Base-by-base conservation (phyloP, 208 protist genomes). In the Crithidia acanthocephali region DNA sequence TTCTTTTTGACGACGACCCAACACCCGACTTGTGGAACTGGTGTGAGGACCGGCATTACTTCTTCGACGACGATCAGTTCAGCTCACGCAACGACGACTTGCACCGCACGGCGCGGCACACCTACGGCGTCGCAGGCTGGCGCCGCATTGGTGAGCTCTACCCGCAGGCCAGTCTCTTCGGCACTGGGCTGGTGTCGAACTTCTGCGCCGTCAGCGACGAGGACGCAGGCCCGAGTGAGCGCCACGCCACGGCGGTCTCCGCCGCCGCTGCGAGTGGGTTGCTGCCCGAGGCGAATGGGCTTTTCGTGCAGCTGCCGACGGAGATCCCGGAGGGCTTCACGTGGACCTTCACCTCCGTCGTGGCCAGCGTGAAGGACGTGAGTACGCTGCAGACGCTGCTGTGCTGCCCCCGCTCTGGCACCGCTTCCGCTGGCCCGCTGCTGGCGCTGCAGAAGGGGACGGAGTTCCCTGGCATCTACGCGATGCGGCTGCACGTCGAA, bases 61-160 rank as follows among this genome's bases (percentile, higher is more conserved):
- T 73, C 59, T 97, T 95, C 74, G 75, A 86, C 61, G 92, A 97
- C 60, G 59, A 69, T 0, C 84, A 97, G 74, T 94, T 97, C 68
- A 72, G 74, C 33, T 65, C 81, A 0, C 79, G 86, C 73, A 82
- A 88, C 63, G 59, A 79, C 16, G 16, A 74, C 44, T 28, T 80
- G 11, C 85, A 92, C 22, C 58, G 70, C 33, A 70, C 58, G 9
- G 81, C 81, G 35, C 81, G 71, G 33, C 33, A 45, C 40, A 62
- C 78, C 22, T 94, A 92, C 70, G 69, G 72, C 57, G 81, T 91
- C 25, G 51, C 74, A 0, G 52, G 65, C 7, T 97, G 89, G 89
- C 78, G 75, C 23, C 91, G 91, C 53, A 30, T 94, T 16, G 57
- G 66, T 1, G 86, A 93, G 69, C 64, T 94, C 28, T 91, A 79